phyloP scores from a whole-genome alignment of 306 rosid species.

The Styphnolobium japonicum region DNA sequence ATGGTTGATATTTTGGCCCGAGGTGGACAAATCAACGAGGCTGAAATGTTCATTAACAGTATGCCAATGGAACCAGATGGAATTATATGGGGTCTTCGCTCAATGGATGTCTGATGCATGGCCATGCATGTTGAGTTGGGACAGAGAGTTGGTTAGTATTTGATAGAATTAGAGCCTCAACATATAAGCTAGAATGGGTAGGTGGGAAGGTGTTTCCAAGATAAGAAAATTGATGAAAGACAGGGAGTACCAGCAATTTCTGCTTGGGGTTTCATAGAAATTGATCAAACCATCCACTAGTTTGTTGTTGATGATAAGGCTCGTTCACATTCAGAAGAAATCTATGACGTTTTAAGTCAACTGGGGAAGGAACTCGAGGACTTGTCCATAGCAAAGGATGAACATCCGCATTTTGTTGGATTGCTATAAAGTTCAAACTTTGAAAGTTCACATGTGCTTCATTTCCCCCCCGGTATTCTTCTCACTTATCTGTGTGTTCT shows the following conservation, averaged over 20 bases:
- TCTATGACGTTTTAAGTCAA: slow-evolving; percentile 25
- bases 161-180: slow-evolving; percentile 48
- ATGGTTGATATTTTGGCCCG: slow-evolving; percentile 60
- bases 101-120: slow-evolving; percentile 54
- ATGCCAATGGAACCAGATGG: slow-evolving; percentile 48
- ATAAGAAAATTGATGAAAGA: slow-evolving; percentile 46
- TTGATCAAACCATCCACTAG: slow-evolving; percentile 39
- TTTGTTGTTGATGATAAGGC: slow-evolving; percentile 41
- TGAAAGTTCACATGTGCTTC: background rate
- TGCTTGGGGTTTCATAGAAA: slow-evolving; percentile 60
- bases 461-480: background rate
- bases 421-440: background rate
- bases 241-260: slow-evolving; percentile 29
- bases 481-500: background rate
- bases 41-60: slow-evolving; percentile 31
- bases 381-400: slow-evolving; percentile 19
- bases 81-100: slow-evolving; percentile 41
- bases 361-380: slow-evolving; percentile 33
- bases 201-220: slow-evolving; percentile 47
- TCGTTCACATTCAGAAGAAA: slow-evolving; percentile 28
- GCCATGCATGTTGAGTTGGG: slow-evolving; percentile 48
- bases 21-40: slow-evolving; percentile 37
- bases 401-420: background rate
- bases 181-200: slow-evolving; percentile 47
- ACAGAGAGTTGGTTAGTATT: slow-evolving; percentile 42